Percentiles rank a stretch among this genome's conserved stretches.
Evolutionary conservation across 1,284 basidiomycete genomes (phyloP).

Genomic region (Sporisorium graminicola): DNA sequence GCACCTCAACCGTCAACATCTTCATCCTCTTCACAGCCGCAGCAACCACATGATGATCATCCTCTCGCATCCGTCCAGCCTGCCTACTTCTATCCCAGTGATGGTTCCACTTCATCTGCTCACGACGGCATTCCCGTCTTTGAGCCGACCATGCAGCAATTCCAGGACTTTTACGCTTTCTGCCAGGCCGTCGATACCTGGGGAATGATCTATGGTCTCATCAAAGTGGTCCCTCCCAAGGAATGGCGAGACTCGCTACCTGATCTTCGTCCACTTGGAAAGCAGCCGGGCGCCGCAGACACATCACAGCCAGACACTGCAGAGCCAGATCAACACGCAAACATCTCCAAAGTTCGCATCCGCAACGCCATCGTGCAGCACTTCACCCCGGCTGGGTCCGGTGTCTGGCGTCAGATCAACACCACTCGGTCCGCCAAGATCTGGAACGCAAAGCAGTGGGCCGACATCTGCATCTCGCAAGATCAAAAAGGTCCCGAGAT

Average conservation of each 20-base stretch:
- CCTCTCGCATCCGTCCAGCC: slow-evolving; percentile 53
- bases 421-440: slow-evolving; percentile 62
- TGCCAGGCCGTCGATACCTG: slow-evolving; percentile 66
- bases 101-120: slow-evolving; percentile 23
- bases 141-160: slow-evolving; percentile 66
- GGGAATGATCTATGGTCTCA: slow-evolving; percentile 68
- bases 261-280: slow-evolving; percentile 37
- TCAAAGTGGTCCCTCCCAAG: slow-evolving; percentile 66
- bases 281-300: slow-evolving; percentile 4
- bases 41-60: slow-evolving; percentile 16
- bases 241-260: slow-evolving; percentile 66
- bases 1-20: slow-evolving; percentile 1
- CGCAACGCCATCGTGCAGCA: slow-evolving; percentile 67
- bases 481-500: slow-evolving; percentile 65
- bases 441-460: slow-evolving; percentile 68
- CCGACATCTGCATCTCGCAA: slow-evolving; percentile 54
- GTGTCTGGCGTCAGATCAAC: slow-evolving; percentile 68
- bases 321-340: slow-evolving; percentile 26
- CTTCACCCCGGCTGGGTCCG: slow-evolving; percentile 61
- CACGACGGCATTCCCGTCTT: slow-evolving; percentile 67
- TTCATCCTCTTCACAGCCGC: slow-evolving; percentile 2
- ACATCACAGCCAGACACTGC: slow-evolving; percentile 3
- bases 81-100: slow-evolving; percentile 63
- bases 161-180: slow-evolving; percentile 66
- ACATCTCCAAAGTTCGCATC: slow-evolving; percentile 61